Base-by-base conservation (phyloP, 2,329 filamentous ascomycete species). In the Simplicillium sp. region DNA sequence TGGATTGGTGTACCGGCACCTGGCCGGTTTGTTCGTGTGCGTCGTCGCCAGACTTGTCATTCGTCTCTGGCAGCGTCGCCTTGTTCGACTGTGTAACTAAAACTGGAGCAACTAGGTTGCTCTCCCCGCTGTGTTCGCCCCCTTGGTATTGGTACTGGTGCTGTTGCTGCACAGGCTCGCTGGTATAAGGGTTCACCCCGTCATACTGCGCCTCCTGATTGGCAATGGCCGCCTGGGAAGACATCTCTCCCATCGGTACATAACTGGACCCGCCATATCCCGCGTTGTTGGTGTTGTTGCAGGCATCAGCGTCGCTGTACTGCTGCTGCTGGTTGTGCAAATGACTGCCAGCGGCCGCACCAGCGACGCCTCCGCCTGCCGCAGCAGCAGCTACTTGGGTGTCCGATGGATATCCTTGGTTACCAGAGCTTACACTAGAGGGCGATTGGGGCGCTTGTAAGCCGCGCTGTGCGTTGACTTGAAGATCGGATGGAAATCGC, bases 401-500 rank as follows among this genome's bases (percentile, higher is more conserved):
- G 54, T 80, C 79, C 50, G 60, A 51, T 29, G 49, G 47, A 37
- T 57, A 48, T 45, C 64, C 59, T 48, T 65, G 59, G 51, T 64
- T 65, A 48, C 74, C 79, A 52, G 85, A 89, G 61, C 82, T 87
- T 62, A 81, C 79, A 71, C 86, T 94, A 71, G 84, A 86, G 46
- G 84, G 84, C 57, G 85, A 87, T 58, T 81, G 70, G 58, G 84
- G 78, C 58, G 77, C 80, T 65, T 88, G 82, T 79, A 87, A 80
- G 72, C 84, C 82, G 69, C 86, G 81, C 59, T 78, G 67, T 47
- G 73, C 69, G 62, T 88, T 84, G 61, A 94, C 76, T 68, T 88
- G 80, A 54, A 97, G 71, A 71, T 96, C 89, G 66, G 86, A 94
- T 66, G 90, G 90, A 70, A 98, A 98, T 64, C 89, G 81, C 71